A percentile compares a stretch with the other conserved stretches of the same genome.
phyloP scores from a whole-genome alignment of 768 basidiomycete genomes.

The Piloderma croceum region DNA sequence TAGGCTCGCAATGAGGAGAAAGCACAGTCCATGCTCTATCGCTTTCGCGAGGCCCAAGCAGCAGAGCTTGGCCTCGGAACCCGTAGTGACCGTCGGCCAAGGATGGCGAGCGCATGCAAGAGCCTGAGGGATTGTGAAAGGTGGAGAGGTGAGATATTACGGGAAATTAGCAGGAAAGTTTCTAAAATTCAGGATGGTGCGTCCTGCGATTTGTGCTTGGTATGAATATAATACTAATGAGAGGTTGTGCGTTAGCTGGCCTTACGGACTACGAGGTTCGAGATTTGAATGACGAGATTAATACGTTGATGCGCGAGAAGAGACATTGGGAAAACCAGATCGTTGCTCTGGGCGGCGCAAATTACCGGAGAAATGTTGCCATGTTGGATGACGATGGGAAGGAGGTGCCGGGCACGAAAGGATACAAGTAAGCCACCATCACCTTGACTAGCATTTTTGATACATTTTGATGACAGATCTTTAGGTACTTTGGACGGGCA shows the following conservation, averaged over 20 bases:
- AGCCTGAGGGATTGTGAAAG: slow-evolving; percentile 89
- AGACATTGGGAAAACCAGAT: slow-evolving; percentile 98
- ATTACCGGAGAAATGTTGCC: slow-evolving; percentile 88
- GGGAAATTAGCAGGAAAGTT: slow-evolving; percentile 94
- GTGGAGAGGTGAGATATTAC: slow-evolving; percentile 91
- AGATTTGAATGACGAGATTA: slow-evolving; percentile 96
- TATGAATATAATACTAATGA: slow-evolving; percentile 1
- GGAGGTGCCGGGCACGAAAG: slow-evolving; percentile 94
- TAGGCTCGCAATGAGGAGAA: slow-evolving; percentile 99
- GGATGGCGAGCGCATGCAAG: slow-evolving; percentile 90
- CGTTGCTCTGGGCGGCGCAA: slow-evolving; percentile 91
- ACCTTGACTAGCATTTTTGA: neutral
- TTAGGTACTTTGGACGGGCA: slow-evolving; percentile 92
- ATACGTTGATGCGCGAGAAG: slow-evolving; percentile 92
- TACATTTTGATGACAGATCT: neutral
- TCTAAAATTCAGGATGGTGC: slow-evolving; percentile 95
- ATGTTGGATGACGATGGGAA: slow-evolving; percentile 94
- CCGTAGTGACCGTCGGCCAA: slow-evolving; percentile 77
- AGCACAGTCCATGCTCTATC: slow-evolving; percentile 90
- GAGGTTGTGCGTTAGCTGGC: slow-evolving; percentile 52
- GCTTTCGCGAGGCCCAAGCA: slow-evolving; percentile 95
- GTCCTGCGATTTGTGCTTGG: slow-evolving; percentile 21
- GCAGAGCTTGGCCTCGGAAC: slow-evolving; percentile 91
- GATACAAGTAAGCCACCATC: slow-evolving; percentile 73
- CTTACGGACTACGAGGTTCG: slow-evolving; percentile 93